Base-by-base conservation (phyloP, 352 stramenopile species). In the Pythium chondricola region DNA sequence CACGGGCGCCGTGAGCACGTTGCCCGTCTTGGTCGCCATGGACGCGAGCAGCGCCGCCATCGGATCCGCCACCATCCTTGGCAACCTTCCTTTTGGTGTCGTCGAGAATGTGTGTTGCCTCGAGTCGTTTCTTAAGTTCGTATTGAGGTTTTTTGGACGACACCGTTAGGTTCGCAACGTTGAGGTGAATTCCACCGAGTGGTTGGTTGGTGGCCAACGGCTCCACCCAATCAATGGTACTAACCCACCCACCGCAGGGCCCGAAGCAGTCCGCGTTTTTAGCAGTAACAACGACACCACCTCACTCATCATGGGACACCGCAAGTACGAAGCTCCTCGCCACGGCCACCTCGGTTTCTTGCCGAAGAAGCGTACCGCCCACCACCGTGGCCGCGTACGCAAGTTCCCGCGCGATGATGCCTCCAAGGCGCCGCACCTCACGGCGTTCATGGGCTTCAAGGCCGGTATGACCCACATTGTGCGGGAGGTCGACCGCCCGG, bases 401-500 rank as follows among this genome's bases (percentile, higher is more conserved):
- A 98, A 97, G 66, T 99, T 99, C 93, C 97, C 97, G 30, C 93
- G 87, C 64, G 97, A 99, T 74, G 96, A 99, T 65, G 69, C 85
- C 31, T 87, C 88, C 58, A 98, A 98, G 80, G 79, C 85, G 48
- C 79, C 79, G 56, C 97, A 99, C 78, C 88, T 99, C 29, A 99
- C 97, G 40, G 97, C 97, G 56, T 99, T 99, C 86, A 98, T 99
- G 83, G 97, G 90, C 71, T 99, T 98, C 95, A 99, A 99, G 91
- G 97, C 97, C 53, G 97, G 97, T 69, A 99, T 99, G 97, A 99
- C 97, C 54, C 97, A 99, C 88, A 98, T 98, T 61, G 80, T 99
- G 57, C 94, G 97, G 69, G 95, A 98, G 58, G 94, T 99, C 25
- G 97, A 99, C 78, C 93, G 96, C 71, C 95, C 97, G 21, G 97